Conservation (phyloP, 257 asterid genomes). For the Ajuga chamaepitys region DNA sequence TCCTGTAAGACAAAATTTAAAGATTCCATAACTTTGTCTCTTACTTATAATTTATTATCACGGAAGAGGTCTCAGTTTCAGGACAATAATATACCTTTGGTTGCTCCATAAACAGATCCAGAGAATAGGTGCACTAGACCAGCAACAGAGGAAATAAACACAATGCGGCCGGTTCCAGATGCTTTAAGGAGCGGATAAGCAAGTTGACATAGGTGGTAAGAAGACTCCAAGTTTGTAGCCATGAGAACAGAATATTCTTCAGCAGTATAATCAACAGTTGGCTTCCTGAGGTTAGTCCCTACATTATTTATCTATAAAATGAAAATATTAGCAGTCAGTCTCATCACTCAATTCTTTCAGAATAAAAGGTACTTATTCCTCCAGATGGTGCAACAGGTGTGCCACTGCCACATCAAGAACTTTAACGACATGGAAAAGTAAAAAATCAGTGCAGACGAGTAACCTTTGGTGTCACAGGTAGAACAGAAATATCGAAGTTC, state of each 20-base stretch:
- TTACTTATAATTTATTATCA: conserved; percentile 1
- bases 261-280: conserved; percentile 69
- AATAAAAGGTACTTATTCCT: neutral
- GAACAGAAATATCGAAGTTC: neutral
- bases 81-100: conserved; percentile 50
- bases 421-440: neutral
- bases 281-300: conserved; percentile 86
- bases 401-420: neutral
- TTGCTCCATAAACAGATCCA: conserved; percentile 89
- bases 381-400: neutral
- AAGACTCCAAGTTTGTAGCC: conserved; percentile 80
- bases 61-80: neutral
- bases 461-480: neutral
- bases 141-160: conserved; percentile 81
- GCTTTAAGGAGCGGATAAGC: conserved; percentile 84
- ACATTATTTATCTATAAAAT: conserved; percentile 68
- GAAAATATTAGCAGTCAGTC: conserved; percentile 3
- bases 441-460: neutral
- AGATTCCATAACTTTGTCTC: neutral
- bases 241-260: conserved; percentile 65
- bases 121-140: conserved; percentile 58
- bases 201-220: conserved; percentile 83
- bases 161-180: conserved; percentile 64
- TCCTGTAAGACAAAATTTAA: conserved; percentile 36
- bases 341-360: conserved; percentile 2